Percentiles rank a stretch among this genome's conserved stretches.
These are phyloP conservation scores for Wakefieldia striispora DNA, from an alignment of 768 basidiomycete genomes.

Conservation along the genomic window DNA sequence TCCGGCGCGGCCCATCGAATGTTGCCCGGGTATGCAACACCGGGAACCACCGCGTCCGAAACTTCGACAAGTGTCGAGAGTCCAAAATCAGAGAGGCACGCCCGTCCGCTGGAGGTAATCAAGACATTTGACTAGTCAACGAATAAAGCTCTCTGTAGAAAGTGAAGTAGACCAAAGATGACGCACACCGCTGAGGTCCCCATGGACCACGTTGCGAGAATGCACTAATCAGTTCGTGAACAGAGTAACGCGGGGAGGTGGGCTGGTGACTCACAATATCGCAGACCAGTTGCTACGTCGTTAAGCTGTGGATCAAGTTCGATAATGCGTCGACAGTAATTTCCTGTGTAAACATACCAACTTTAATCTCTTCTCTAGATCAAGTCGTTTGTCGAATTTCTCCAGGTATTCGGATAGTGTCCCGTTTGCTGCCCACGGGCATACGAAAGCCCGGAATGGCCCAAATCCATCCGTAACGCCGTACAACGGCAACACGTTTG, in stretches of 20 bases:
- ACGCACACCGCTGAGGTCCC: slow-evolving; percentile 39
- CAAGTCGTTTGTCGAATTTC: slow-evolving; percentile 1
- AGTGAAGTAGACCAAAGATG: neutral
- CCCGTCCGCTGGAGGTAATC: slow-evolving; percentile 8
- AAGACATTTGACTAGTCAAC: slow-evolving; percentile 21
- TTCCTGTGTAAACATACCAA: slow-evolving; percentile 11
- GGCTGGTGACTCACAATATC: slow-evolving; percentile 13
- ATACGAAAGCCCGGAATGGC: slow-evolving; percentile 31
- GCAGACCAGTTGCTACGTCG: slow-evolving; percentile 24
- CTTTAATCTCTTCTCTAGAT: slow-evolving; percentile 14
- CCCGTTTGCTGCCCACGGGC: slow-evolving; percentile 34
- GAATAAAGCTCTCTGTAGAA: neutral
- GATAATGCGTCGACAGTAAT: neutral
- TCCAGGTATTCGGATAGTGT: slow-evolving; percentile 31
- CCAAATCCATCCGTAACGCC: slow-evolving; percentile 28
- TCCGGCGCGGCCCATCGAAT: slow-evolving; percentile 32
- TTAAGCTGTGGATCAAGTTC: slow-evolving; percentile 16
- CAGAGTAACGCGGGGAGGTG: neutral
- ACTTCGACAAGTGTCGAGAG: slow-evolving; percentile 21
- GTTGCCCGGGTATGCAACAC: slow-evolving; percentile 20
- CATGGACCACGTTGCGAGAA: slow-evolving; percentile 32
- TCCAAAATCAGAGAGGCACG: slow-evolving; percentile 32
- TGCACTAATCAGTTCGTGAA: slow-evolving; percentile 17
- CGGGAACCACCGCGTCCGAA: slow-evolving; percentile 1
- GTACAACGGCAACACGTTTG: slow-evolving; percentile 31